Conservation (phyloP, 2,329 filamentous ascomycete genomes). For the Aspergillus quadricinctus region DNA sequence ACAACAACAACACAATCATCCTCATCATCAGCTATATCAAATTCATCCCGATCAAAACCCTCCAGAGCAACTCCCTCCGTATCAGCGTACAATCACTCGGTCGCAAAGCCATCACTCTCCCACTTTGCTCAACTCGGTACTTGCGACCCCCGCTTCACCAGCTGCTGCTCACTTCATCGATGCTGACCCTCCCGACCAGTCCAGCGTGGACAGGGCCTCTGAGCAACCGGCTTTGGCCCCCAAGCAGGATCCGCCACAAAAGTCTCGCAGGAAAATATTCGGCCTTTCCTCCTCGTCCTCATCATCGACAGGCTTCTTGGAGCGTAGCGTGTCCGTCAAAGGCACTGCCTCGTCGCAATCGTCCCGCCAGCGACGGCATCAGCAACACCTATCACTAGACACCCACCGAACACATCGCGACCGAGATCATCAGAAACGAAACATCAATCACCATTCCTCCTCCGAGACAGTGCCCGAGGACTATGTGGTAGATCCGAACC, state of each 20-base stretch:
- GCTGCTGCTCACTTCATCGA: slow-evolving; percentile 16
- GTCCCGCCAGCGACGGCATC: slow-evolving; percentile 4
- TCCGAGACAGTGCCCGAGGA: slow-evolving; percentile 10
- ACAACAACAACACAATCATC: slow-evolving; percentile 1
- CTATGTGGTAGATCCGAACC: slow-evolving; percentile 14
- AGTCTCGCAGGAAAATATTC: slow-evolving; percentile 18
- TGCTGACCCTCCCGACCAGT: slow-evolving; percentile 22
- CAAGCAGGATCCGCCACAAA: slow-evolving; percentile 4
- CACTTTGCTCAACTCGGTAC: slow-evolving; percentile 3
- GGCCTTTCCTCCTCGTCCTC: slow-evolving; percentile 14
- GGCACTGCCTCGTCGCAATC: slow-evolving; percentile 19
- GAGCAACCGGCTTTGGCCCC: slow-evolving; percentile 17
- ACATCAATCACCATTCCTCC: slow-evolving; percentile 11
- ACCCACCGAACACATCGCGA: slow-evolving; percentile 4
- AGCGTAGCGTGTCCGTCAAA: slow-evolving; percentile 26
- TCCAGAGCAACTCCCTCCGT: slow-evolving; percentile 9
- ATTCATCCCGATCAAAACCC: slow-evolving; percentile 9
- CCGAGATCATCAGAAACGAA: slow-evolving; percentile 8
- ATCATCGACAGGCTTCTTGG: slow-evolving; percentile 20
- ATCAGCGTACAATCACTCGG: slow-evolving; percentile 11
- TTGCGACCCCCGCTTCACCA: slow-evolving; percentile 3
- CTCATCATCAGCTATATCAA: slow-evolving; percentile 7
- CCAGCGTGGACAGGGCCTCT: slow-evolving; percentile 10
- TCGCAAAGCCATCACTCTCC: slow-evolving; percentile 25
- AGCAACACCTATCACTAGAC: slow-evolving; percentile 10